phyloP scores from a whole-genome alignment of 2,329 filamentous ascomycete genomes.

The Venturia pyrina region DNA sequence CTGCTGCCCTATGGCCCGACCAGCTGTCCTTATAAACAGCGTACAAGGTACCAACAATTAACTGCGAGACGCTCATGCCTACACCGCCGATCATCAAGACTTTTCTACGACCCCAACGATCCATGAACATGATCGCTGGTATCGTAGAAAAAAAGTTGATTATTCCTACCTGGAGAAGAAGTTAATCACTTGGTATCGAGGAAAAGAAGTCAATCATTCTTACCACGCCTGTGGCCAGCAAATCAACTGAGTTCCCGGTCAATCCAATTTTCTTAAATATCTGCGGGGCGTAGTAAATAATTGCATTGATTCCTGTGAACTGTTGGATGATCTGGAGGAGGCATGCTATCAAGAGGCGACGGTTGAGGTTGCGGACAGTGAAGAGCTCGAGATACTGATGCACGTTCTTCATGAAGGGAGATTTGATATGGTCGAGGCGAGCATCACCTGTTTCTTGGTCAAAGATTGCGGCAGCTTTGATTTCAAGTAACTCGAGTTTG shows the following conservation, averaged over 20 bases:
- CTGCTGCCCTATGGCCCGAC: slow-evolving; percentile 17
- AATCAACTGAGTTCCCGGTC: slow-evolving; percentile 1
- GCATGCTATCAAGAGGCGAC: slow-evolving; percentile 9
- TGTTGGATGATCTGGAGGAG: slow-evolving; percentile 12
- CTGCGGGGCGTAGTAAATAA: background rate
- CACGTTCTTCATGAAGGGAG: background rate
- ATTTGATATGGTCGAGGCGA: slow-evolving; percentile 9
- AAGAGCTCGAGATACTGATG: slow-evolving; percentile 8
- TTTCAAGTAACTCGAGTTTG: slow-evolving; percentile 47
- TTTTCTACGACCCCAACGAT: slow-evolving; percentile 10
- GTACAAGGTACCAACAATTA: slow-evolving; percentile 11
- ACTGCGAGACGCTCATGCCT: slow-evolving; percentile 10
- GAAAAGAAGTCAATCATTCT: slow-evolving; percentile 12
- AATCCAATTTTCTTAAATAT: slow-evolving; percentile 2
- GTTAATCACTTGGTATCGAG: slow-evolving; percentile 1
- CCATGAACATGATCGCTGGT: slow-evolving; percentile 11
- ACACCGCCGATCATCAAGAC: slow-evolving; percentile 9
- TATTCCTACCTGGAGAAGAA: background rate
- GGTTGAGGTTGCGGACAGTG: slow-evolving; percentile 4
- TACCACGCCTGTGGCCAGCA: slow-evolving; percentile 12
- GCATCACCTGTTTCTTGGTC: slow-evolving; percentile 8
- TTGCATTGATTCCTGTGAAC: slow-evolving; percentile 7
- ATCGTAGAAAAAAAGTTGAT: slow-evolving; percentile 13
- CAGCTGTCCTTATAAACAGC: slow-evolving; percentile 14
- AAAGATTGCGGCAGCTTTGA: slow-evolving; percentile 42